phyloP scores from a whole-genome alignment of 2,329 filamentous ascomycete species.

The Xylariaceae sp. region DNA sequence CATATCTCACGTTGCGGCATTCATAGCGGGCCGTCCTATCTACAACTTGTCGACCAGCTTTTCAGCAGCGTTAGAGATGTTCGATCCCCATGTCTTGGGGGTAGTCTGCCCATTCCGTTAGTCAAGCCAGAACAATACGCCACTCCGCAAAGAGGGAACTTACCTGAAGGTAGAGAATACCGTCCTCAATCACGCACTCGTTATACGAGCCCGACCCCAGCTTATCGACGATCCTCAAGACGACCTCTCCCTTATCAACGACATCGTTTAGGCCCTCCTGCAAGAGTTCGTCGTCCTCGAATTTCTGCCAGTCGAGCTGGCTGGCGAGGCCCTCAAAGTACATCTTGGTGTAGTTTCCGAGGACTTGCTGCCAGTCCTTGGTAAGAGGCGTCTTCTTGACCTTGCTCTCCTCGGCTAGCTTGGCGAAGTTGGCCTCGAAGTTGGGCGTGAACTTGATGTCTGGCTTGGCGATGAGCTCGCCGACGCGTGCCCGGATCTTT shows the following conservation, averaged over 20 bases:
- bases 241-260: constrained; percentile 51
- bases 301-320: constrained; percentile 52
- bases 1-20: too few relatives aligned
- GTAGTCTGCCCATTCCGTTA: constrained; percentile 29
- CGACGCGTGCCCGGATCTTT: constrained; percentile 48
- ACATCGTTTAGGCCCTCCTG: constrained; percentile 57
- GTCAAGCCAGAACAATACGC: background rate
- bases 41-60: constrained; percentile 39
- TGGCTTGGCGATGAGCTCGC: constrained; percentile 43
- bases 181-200: constrained; percentile 56
- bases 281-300: constrained; percentile 56
- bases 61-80: constrained; percentile 31
- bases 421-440: constrained; percentile 53
- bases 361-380: constrained; percentile 51
- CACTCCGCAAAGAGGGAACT: constrained; percentile 13
- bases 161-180: constrained; percentile 58
- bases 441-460: constrained; percentile 55
- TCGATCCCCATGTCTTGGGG: constrained; percentile 33
- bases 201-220: constrained; percentile 50
- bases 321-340: constrained; percentile 56
- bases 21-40: too few relatives aligned
- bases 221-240: constrained; percentile 56
- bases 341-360: constrained; percentile 49
- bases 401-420: constrained; percentile 46
- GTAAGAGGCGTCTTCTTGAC: constrained; percentile 41